These are phyloP conservation scores for Calonectria hongkongensis DNA, from an alignment of 2,329 filamentous ascomycete species.

Conservation along the genomic window DNA sequence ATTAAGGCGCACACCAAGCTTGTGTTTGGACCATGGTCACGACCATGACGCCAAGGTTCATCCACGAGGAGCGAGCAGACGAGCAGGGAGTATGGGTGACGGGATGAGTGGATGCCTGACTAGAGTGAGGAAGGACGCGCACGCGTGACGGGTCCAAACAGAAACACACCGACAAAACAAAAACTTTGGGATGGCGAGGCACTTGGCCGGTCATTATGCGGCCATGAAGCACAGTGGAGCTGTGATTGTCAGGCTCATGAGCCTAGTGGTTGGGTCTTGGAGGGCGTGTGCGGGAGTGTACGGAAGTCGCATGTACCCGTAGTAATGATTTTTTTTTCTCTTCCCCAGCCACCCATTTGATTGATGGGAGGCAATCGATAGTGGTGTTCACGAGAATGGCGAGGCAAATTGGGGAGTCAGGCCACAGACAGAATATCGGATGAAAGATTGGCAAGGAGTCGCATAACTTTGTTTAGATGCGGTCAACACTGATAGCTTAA, in stretches of 20 bases:
- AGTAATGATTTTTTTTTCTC: conserved; percentile 1
- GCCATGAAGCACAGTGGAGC: conserved; percentile 60
- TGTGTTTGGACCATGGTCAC: conserved; percentile 47
- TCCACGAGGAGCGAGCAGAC: conserved; percentile 42
- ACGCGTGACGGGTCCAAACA: conserved; percentile 53
- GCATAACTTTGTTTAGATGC: conserved; percentile 32
- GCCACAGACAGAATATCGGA: conserved; percentile 42
- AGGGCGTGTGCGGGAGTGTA: conserved; percentile 50
- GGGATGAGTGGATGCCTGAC: conserved; percentile 44
- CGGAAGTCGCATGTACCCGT: conserved; percentile 44
- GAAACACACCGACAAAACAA: conserved; percentile 62
- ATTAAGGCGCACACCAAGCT: conserved; percentile 51
- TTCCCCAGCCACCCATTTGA: conserved; percentile 52
- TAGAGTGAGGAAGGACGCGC: conserved; percentile 52
- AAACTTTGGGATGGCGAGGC: conserved; percentile 50
- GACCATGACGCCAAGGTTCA: conserved; percentile 50
- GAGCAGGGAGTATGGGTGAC: conserved; percentile 48
- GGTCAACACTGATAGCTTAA: conserved; percentile 34
- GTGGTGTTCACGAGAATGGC: conserved; percentile 44
- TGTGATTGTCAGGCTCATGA: conserved; percentile 52
- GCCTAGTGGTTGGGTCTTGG: conserved; percentile 51
- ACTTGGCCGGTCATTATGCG: conserved; percentile 59
- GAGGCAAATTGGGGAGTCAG: conserved; percentile 48
- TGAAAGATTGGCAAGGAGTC: conserved; percentile 42
- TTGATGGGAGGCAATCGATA: conserved; percentile 44